phyloP scores from a whole-genome alignment of 352 stramenopile species.

The Blastocystis sp. region DNA sequence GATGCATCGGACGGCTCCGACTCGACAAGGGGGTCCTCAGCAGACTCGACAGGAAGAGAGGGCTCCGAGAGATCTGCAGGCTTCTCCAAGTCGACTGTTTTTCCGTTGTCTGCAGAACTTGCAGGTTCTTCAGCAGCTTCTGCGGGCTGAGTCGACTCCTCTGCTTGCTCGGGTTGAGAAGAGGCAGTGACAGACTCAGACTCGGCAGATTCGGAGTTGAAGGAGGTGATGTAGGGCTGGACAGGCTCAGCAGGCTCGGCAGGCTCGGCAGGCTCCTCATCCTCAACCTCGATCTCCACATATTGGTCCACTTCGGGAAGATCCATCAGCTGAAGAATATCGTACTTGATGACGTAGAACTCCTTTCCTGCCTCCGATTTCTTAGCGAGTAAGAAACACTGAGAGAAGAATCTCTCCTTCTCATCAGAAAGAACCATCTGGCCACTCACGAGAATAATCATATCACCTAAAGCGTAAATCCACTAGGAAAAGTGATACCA shows the following conservation, averaged over 20 bases:
- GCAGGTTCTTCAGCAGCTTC: not conserved
- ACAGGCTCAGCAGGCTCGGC: not conserved
- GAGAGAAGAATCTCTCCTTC: constrained; percentile 26
- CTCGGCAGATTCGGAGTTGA: not conserved
- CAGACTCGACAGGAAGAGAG: not conserved
- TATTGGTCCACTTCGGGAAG: constrained; percentile 29
- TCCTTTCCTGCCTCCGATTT: not conserved
- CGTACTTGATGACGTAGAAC: constrained; percentile 51
- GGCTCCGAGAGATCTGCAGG: not conserved
- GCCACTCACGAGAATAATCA: constrained; percentile 57
- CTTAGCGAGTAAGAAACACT: constrained; percentile 22
- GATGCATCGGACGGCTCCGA: not conserved
- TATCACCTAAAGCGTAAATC: not conserved
- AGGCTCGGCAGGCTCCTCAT: not conserved
- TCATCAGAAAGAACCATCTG: not conserved
- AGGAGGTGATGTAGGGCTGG: not conserved
- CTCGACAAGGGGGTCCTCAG: not conserved
- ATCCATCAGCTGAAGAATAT: constrained; percentile 34
- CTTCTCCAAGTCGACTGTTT: not conserved
- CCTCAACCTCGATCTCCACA: not conserved
- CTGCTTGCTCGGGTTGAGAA: not conserved
- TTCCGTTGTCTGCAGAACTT: not conserved
- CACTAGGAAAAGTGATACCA: not conserved
- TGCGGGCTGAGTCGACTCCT: not conserved
- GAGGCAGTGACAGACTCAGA: not conserved